Evolutionary conservation across 1,284 basidiomycete genomes (phyloP).

Genomic region (Apiotrichum sp.): DNA sequence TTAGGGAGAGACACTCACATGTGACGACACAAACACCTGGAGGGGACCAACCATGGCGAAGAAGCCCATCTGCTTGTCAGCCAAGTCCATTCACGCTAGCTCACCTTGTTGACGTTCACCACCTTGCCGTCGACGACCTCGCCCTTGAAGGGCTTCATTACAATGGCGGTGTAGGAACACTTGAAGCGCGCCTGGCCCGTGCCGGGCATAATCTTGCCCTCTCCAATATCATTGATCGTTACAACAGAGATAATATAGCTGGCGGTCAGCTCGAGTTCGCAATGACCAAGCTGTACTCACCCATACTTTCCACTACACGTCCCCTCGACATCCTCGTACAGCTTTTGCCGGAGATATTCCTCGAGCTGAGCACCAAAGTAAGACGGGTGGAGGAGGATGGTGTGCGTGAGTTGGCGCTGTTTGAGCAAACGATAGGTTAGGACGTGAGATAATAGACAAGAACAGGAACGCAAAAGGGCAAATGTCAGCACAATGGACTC

Average conservation of each 20-base stretch:
- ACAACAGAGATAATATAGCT: slow-evolving; percentile 96
- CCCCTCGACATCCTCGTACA: slow-evolving; percentile 94
- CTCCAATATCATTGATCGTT: slow-evolving; percentile 78
- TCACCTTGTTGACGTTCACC: slow-evolving; percentile 78
- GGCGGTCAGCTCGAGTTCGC: slow-evolving; percentile 6
- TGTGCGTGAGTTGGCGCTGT: slow-evolving; percentile 90
- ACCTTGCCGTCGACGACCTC: slow-evolving; percentile 97
- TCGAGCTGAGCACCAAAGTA: slow-evolving; percentile 96
- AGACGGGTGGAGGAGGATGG: slow-evolving; percentile 91
- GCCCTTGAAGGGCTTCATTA: slow-evolving; percentile 97
- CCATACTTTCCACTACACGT: slow-evolving; percentile 94
- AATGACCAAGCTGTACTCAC: slow-evolving; percentile 23
- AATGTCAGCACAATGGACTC: slow-evolving; percentile 22
- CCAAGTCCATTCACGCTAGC: slow-evolving; percentile 25
- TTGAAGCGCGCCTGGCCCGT: slow-evolving; percentile 92
- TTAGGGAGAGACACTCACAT: slow-evolving; percentile 55
- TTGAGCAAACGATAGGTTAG: slow-evolving; percentile 2
- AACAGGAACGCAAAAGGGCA: background rate
- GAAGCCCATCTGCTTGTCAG: slow-evolving; percentile 57
- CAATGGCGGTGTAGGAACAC: slow-evolving; percentile 82
- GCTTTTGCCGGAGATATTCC: slow-evolving; percentile 83
- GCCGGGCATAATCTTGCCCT: slow-evolving; percentile 84
- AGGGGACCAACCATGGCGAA: slow-evolving; percentile 94
- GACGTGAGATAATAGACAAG: slow-evolving; percentile 3
- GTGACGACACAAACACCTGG: slow-evolving; percentile 86